Evolutionary conservation across 371 early-diverging fungal species (phyloP).

Genomic region (Mortierella sp.): DNA sequence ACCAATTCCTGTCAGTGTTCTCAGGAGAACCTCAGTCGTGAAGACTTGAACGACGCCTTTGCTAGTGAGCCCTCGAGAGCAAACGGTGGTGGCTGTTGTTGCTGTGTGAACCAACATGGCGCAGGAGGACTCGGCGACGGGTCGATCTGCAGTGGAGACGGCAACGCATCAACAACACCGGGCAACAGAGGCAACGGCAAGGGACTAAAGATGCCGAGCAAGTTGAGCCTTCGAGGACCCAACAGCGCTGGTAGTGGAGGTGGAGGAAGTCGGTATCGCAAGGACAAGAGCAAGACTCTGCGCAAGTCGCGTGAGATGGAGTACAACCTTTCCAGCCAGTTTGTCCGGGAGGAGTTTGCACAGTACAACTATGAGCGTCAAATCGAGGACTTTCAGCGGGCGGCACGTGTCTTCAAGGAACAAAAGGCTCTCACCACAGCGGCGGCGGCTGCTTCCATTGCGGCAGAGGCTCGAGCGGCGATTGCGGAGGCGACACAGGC

Average conservation of each 20-base stretch:
- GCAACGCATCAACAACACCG: neutral
- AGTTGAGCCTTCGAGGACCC: conserved; percentile 12
- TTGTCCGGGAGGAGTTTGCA: conserved; percentile 39
- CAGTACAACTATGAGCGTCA: conserved; percentile 54
- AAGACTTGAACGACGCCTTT: neutral
- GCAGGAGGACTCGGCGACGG: neutral
- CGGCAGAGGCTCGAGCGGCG: conserved; percentile 28
- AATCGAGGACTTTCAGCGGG: conserved; percentile 55
- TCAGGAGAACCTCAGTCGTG: conserved; percentile 22
- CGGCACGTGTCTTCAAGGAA: conserved; percentile 50
- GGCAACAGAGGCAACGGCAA: conserved; percentile 14
- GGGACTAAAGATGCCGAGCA: conserved; percentile 28
- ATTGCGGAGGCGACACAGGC: conserved; percentile 24
- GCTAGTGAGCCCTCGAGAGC: neutral
- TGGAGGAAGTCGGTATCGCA: conserved; percentile 20
- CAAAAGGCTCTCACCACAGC: conserved; percentile 44
- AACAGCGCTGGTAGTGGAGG: conserved; percentile 11
- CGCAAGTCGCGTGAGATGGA: conserved; percentile 26
- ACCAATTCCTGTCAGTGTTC: conserved; percentile 16
- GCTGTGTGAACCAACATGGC: conserved; percentile 13
- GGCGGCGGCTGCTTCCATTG: conserved; percentile 25
- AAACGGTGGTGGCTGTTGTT: neutral
- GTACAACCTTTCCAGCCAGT: conserved; percentile 30
- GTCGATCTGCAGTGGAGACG: conserved; percentile 15
- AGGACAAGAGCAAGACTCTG: conserved; percentile 18